These are phyloP conservation scores for Epipyxis sp. DNA, from an alignment of 108 stramenopile genomes.

Conservation along the genomic window DNA sequence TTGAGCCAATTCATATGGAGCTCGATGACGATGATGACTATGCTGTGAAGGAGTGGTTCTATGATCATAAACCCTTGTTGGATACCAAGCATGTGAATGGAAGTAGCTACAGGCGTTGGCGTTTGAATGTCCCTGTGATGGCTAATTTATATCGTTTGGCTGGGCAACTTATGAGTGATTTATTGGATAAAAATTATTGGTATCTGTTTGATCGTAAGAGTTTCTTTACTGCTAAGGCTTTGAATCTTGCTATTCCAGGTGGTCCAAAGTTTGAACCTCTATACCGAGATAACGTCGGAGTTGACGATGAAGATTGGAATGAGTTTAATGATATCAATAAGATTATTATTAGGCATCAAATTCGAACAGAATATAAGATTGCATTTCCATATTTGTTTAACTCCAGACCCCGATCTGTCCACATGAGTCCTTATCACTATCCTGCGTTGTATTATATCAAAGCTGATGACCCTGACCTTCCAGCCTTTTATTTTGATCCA, in stretches of 20 bases:
- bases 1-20: slow-evolving; percentile 76
- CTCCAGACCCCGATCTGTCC: slow-evolving; percentile 85
- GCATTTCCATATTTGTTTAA: slow-evolving; percentile 97
- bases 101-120: slow-evolving; percentile 85
- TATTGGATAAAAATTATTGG: slow-evolving; percentile 32
- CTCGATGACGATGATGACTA: slow-evolving; percentile 74
- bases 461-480: slow-evolving; percentile 63
- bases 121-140: slow-evolving; percentile 87
- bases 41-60: slow-evolving; percentile 65
- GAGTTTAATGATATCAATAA: slow-evolving; percentile 99
- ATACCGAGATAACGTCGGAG: slow-evolving; percentile 79
- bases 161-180: slow-evolving; percentile 77
- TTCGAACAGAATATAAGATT: slow-evolving; percentile 95
- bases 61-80: slow-evolving; percentile 61
- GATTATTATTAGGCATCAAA: slow-evolving; percentile 92
- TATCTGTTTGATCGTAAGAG: slow-evolving; percentile 89
- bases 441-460: slow-evolving; percentile 85
- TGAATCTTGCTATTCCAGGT: slow-evolving; percentile 97
- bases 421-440: slow-evolving; percentile 78
- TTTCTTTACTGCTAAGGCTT: slow-evolving; percentile 95
- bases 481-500: slow-evolving; percentile 66
- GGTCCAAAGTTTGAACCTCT: slow-evolving; percentile 99
- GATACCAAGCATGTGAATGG: slow-evolving; percentile 70
- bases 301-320: slow-evolving; percentile 98
- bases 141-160: slow-evolving; percentile 86